phyloP scores from a whole-genome alignment of 179 eudicot species.

The Spinacia oleracea region DNA sequence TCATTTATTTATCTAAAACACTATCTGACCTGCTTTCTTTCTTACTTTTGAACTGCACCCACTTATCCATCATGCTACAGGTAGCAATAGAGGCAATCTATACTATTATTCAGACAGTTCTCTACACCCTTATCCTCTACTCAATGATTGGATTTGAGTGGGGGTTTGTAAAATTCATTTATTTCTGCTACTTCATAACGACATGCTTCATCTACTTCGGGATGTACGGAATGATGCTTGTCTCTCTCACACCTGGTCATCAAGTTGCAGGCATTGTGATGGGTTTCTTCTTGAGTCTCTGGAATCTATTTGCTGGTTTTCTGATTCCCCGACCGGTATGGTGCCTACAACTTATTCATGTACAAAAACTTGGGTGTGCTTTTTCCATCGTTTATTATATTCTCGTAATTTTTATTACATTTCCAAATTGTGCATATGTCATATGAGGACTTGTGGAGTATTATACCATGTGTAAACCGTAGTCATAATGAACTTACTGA shows the following conservation, averaged over 20 bases:
- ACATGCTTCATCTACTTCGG: constrained; percentile 35
- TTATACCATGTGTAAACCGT: background rate
- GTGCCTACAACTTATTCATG: background rate
- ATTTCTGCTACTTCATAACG: constrained; percentile 62
- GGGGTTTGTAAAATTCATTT: constrained; percentile 44
- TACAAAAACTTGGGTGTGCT: background rate
- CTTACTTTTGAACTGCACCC: background rate
- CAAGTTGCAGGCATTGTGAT: constrained; percentile 69
- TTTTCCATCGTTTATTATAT: background rate
- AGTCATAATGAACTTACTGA: background rate
- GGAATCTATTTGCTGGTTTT: constrained; percentile 90
- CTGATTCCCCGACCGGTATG: constrained; percentile 70
- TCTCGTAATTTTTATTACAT: background rate
- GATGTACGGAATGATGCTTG: constrained; percentile 82
- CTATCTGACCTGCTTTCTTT: background rate
- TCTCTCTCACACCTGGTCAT: constrained; percentile 70
- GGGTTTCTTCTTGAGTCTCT: constrained; percentile 75
- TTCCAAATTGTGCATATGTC: background rate
- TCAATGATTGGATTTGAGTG: constrained; percentile 84
- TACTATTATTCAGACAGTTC: constrained; percentile 44
- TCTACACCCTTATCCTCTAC: constrained; percentile 56
- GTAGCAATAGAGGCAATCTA: constrained; percentile 69
- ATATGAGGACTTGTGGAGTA: background rate
- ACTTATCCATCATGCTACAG: constrained; percentile 33
- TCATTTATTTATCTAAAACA: background rate